phyloP scores from a whole-genome alignment of 352 stramenopile genomes.

The Phytophthora hibernalis region DNA sequence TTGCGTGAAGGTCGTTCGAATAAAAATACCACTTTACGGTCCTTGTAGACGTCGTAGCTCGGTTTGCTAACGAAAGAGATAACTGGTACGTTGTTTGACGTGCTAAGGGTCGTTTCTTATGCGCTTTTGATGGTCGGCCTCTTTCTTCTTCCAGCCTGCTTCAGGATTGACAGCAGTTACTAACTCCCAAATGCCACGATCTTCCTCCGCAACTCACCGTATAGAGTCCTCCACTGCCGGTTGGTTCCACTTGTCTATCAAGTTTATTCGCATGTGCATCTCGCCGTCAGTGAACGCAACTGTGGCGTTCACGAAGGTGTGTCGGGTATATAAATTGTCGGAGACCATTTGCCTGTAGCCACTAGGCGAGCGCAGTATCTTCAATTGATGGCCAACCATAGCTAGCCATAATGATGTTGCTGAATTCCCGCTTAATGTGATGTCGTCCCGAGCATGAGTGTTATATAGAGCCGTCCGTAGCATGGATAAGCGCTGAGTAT shows the following conservation, averaged over 20 bases:
- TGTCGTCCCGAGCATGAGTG: not conserved
- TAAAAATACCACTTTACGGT: slow-evolving; percentile 17
- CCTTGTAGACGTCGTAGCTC: slow-evolving; percentile 5
- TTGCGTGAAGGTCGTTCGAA: slow-evolving; percentile 5
- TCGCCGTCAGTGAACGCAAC: not conserved
- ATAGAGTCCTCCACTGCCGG: too few species aligned
- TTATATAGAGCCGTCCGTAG: not conserved
- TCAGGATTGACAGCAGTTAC: not conserved
- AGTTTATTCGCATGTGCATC: not conserved
- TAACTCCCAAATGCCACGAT: not conserved
- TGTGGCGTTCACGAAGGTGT: not conserved
- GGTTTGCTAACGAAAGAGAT: not conserved
- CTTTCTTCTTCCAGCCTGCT: not conserved
- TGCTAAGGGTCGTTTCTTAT: not conserved
- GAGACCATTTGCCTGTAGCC: not conserved
- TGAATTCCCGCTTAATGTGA: not conserved
- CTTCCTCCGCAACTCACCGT: not conserved
- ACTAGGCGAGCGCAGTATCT: not conserved
- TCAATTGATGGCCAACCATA: slow-evolving; percentile 15
- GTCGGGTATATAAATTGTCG: slow-evolving; percentile 19
- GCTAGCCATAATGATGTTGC: slow-evolving; percentile 5
- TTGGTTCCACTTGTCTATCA: too few species aligned
- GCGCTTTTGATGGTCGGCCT: not conserved
- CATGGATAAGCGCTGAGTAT: not conserved
- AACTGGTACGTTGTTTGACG: not conserved